These are phyloP conservation scores for Lunularia cruciata DNA, from an alignment of 225 moss, liverwort and hornwort genomes.

Conservation along the genomic window DNA sequence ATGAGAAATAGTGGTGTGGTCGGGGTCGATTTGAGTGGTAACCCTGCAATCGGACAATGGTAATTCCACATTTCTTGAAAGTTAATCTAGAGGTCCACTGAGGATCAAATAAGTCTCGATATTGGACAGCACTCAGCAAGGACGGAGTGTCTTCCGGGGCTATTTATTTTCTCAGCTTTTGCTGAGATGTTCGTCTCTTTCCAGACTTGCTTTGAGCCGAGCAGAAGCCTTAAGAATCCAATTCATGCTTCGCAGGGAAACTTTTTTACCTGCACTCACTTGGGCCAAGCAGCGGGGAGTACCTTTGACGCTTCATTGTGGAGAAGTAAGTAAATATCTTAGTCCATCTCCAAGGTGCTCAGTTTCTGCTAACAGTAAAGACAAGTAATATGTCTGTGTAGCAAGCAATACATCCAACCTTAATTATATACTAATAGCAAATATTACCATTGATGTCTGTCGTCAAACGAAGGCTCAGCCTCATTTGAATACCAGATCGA, in stretches of 20 bases:
- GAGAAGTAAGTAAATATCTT: slow-evolving; percentile 53
- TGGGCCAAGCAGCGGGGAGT: slow-evolving; percentile 71
- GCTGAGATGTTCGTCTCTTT: neutral
- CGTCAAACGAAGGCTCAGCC: no score
- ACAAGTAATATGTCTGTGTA: no score
- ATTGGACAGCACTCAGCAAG: no score
- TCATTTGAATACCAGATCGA: no score
- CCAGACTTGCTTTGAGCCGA: neutral
- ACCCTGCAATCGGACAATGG: slow-evolving; percentile 79
- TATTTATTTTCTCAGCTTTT: no score
- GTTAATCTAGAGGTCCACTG: neutral
- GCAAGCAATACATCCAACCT: no score
- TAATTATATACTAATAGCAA: no score
- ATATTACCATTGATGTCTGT: no score
- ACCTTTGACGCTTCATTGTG: slow-evolving; percentile 82
- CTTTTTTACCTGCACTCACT: slow-evolving; percentile 65
- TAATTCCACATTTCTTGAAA: slow-evolving; percentile 13
- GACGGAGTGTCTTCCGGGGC: no score
- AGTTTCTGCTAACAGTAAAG: no score
- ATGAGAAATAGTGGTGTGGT: slow-evolving; percentile 67
- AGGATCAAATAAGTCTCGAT: neutral
- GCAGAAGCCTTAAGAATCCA: neutral
- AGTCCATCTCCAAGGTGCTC: neutral
- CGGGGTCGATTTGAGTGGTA: slow-evolving; percentile 84
- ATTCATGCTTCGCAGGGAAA: slow-evolving; percentile 43